These are phyloP conservation scores for Beauveria sp. DNA, from an alignment of 2,329 filamentous ascomycete genomes.

Conservation along the genomic window DNA sequence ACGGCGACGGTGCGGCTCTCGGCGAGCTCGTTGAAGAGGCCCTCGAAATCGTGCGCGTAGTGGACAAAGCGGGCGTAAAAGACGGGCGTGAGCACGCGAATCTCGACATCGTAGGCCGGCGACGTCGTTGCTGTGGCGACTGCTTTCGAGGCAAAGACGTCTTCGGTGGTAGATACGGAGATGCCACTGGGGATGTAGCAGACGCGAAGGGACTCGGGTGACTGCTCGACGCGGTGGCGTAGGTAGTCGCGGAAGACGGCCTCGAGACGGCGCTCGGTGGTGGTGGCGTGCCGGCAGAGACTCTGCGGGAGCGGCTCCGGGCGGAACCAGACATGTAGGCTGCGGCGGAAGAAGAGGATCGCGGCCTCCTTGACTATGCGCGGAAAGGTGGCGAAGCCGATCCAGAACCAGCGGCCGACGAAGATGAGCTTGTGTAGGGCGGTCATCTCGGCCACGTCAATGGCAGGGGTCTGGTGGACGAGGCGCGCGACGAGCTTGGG, in stretches of 20 bases:
- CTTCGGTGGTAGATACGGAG: neutral
- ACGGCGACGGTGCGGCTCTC: constrained; percentile 53
- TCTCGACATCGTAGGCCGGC: constrained; percentile 29
- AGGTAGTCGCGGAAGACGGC: constrained; percentile 40
- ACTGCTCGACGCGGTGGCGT: constrained; percentile 39
- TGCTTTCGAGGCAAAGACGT: neutral
- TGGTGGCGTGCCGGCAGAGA: constrained; percentile 44
- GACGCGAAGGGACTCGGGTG: constrained; percentile 37
- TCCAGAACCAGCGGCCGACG: constrained; percentile 55
- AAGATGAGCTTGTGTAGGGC: constrained; percentile 37
- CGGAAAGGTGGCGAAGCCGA: constrained; percentile 58
- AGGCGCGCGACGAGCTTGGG: constrained; percentile 56
- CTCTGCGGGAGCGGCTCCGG: constrained; percentile 54
- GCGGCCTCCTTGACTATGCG: constrained; percentile 56
- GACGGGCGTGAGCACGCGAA: constrained; percentile 53
- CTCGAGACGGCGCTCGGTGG: constrained; percentile 41
- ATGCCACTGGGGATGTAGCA: constrained; percentile 48
- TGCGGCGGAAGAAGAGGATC: constrained; percentile 46
- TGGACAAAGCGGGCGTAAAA: constrained; percentile 62
- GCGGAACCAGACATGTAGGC: constrained; percentile 56
- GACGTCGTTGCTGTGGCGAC: neutral
- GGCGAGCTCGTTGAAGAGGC: constrained; percentile 51
- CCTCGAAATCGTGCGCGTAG: constrained; percentile 55
- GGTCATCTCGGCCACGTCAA: constrained; percentile 42
- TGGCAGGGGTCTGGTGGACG: constrained; percentile 40